phyloP scores from a whole-genome alignment of 495 filamentous ascomycete species.

The Clohesyomyces aquaticus region DNA sequence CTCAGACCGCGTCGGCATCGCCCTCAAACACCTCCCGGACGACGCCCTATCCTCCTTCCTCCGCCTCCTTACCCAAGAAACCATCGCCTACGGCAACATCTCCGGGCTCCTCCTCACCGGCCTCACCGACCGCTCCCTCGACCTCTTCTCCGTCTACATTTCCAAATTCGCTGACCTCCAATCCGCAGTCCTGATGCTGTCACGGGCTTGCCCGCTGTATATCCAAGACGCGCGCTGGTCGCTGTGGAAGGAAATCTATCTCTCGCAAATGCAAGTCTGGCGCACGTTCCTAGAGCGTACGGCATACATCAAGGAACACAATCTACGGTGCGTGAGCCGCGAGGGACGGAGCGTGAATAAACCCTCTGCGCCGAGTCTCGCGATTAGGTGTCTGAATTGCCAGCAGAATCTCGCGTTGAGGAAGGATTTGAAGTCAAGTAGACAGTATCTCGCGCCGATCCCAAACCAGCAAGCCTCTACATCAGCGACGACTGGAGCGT shows the following conservation, averaged over 20 bases:
- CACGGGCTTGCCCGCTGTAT: constrained; percentile 78
- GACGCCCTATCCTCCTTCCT: constrained; percentile 75
- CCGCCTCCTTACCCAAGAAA: constrained; percentile 60
- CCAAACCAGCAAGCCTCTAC: constrained; percentile 12
- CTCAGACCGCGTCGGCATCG: constrained; percentile 81
- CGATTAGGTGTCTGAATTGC: constrained; percentile 40
- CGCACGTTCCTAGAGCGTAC: constrained; percentile 66
- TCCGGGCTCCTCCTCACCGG: constrained; percentile 90
- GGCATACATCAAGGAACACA: constrained; percentile 55
- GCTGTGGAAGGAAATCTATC: constrained; percentile 81
- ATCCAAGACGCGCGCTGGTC: constrained; percentile 76
- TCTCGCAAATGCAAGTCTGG: constrained; percentile 77
- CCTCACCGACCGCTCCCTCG: constrained; percentile 73
- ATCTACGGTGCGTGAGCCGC: constrained; percentile 32
- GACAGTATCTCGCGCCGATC: constrained; percentile 28
- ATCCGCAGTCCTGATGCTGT: constrained; percentile 82
- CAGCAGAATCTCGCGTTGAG: constrained; percentile 36
- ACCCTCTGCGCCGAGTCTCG: constrained; percentile 29
- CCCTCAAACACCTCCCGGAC: constrained; percentile 81
- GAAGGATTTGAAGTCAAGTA: constrained; percentile 24
- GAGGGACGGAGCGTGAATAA: constrained; percentile 40
- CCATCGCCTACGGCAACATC: constrained; percentile 75
- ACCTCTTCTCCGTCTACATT: constrained; percentile 86
- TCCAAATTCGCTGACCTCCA: constrained; percentile 85
- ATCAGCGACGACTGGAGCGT: too few relatives aligned